Evolutionary conservation across 1,139 yeast genomes (phyloP).

Genomic region (Ashbya aceris): DNA sequence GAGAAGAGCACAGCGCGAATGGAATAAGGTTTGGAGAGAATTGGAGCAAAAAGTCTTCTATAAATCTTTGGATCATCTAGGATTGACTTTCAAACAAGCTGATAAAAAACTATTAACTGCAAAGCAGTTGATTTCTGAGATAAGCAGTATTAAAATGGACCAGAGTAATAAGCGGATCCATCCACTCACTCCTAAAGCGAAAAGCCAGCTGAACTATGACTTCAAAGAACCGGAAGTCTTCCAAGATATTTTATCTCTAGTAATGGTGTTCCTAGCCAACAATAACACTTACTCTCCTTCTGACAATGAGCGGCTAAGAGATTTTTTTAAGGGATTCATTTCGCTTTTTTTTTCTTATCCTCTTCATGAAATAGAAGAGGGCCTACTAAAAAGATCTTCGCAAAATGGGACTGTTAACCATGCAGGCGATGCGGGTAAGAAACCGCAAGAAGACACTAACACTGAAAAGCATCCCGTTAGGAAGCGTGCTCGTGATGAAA

Average conservation of each 20-base stretch:
- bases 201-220: conserved; percentile 64
- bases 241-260: conserved; percentile 62
- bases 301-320: conserved; percentile 72
- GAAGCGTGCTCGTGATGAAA: conserved; percentile 49
- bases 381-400: conserved; percentile 26
- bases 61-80: conserved; percentile 90
- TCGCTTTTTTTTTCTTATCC: conserved; percentile 25
- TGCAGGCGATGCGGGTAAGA: conserved; percentile 10
- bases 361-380: conserved; percentile 28
- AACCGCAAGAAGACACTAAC: conserved; percentile 15
- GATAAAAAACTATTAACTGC: conserved; percentile 88
- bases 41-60: conserved; percentile 91
- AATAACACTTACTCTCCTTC: conserved; percentile 67
- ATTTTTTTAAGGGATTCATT: conserved; percentile 58
- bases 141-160: conserved; percentile 85
- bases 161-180: conserved; percentile 68
- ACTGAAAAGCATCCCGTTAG: conserved; percentile 13
- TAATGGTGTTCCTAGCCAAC: conserved; percentile 59
- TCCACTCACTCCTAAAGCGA: conserved; percentile 80
- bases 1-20: conserved; percentile 96
- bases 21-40: conserved; percentile 99
- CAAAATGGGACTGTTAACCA: conserved; percentile 8
- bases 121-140: conserved; percentile 82
- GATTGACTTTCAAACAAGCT: conserved; percentile 90
- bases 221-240: conserved; percentile 62